Base-by-base conservation (phyloP, 805 yeast species). In the Wickerhamomyces silvicola region DNA sequence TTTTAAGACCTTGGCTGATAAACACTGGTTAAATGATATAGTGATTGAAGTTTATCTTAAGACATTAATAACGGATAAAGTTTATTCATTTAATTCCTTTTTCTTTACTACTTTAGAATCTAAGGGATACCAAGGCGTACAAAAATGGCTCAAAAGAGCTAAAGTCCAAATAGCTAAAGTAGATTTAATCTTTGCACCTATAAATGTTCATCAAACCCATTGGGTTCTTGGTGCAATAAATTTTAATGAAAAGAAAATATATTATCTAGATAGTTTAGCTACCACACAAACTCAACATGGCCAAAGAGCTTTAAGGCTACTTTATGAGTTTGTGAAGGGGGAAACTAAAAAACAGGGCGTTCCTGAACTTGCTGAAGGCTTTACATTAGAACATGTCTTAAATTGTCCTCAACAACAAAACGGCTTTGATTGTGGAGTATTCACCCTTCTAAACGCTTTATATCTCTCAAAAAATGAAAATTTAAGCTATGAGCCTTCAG, bases 371-470 rank as follows among this genome's bases (percentile, higher is more conserved):
- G 65, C 66, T 6, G 39, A 52, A 22, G 62, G 59, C 14, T 57
- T 52, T 30, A 55, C 52, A 11, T 34, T 56, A 13, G 35, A 39
- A 11, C 64, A 58, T 23, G 27, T 52, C 3, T 39, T 54, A 3
- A 52, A 58, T n/a, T 68, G 88, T 26, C 97, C 98, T 1, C 84
- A 80, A 43, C 98, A 92, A 53, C 63, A 68, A 18, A 92, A 92
- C 51, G 97, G 97, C 0, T 84, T 54, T 44, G 98, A 92, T 56
- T 92, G 98, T 62, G 98, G 98, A 7, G 94, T 90, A 2, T 92
- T 88, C 50, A 72, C 94, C 3, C 81, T 97, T 55, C 74, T 87
- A 34, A 80, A 78, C 28, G 84, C 83, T 1, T 70, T 75, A 29
- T 78, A 69, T 28, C 46, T 85, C 25, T 59, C 88, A 0, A 59